Evolutionary conservation across 495 filamentous ascomycete genomes (phyloP), one percentile per base, ranked within the genome.

Genomic region (Thozetella sp.): DNA sequence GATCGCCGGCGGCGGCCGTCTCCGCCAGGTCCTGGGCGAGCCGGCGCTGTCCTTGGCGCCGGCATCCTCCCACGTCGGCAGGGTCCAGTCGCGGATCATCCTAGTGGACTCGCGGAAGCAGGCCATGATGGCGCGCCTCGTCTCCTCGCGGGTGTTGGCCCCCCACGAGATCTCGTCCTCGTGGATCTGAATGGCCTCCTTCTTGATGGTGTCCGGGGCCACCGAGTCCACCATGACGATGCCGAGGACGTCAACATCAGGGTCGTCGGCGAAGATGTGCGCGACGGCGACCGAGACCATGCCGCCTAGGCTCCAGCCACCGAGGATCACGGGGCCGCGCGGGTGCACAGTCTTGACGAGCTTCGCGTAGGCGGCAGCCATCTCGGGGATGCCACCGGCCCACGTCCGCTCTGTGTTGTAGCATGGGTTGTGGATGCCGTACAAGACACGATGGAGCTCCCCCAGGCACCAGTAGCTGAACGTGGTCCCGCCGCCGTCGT

Each of bases 231-330:
- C 65, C 65, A 80, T 73, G 53, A 82, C 48, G 25, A 82, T 73
- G 3, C 79, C 79, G 0, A 76, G 1, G 1, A 82, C 56, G 0
- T 56, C 61, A 15, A 78, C 48, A 1, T 26, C 46, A 23, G 50
- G 12, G 51, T 66, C 62, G 2, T 67, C 46, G 0, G 67, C 72
- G 17, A 80, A 55, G 54, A 71, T 65, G 43, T 66, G 63, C 13
- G 78, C 72, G 12, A 80, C 59, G 61, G 79, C 77, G 3, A 82
- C 56, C 0, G 72, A 67, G 2, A 80, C 48, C 22, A 76, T 65
- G 0, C 79, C 79, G 43, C 79, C 79, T 4, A 80, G 59, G 1
- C 73, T 77, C 79, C 79, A 82, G 4, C 79, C 79, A 54, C 65
- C 60, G 6, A 71, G 37, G 43, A 82, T 71, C 22, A 78, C 50